phyloP scores from a whole-genome alignment of 1,284 basidiomycete species.

The Rhizopogon parksii region DNA sequence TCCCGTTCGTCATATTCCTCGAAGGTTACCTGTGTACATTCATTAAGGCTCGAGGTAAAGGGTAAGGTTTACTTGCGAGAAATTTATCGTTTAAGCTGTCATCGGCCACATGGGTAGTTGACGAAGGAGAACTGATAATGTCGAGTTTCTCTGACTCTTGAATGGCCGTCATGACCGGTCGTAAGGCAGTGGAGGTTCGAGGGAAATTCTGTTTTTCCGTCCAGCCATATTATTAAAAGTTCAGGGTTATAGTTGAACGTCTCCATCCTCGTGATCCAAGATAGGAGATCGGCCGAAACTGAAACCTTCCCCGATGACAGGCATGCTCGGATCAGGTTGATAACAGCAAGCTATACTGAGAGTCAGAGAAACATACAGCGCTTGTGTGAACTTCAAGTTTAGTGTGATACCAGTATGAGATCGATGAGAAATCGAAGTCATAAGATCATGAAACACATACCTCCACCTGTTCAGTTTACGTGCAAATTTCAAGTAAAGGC shows the following conservation, averaged over 20 bases:
- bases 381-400: background rate
- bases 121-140: background rate
- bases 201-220: background rate
- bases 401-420: background rate
- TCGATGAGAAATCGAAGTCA: background rate
- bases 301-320: too few relatives aligned
- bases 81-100: background rate
- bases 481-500: background rate
- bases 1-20: conserved; percentile 37
- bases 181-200: background rate
- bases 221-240: background rate
- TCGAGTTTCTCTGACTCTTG: background rate
- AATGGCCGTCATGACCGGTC: background rate
- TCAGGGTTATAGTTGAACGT: background rate
- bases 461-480: too few relatives aligned
- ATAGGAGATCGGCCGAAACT: background rate
- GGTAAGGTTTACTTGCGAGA: background rate
- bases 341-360: background rate
- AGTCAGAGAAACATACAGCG: background rate
- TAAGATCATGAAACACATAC: background rate
- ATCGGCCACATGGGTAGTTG: background rate
- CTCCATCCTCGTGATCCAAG: background rate
- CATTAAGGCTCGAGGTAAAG: background rate
- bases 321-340: background rate
- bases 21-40: conserved; percentile 40